phyloP scores from a whole-genome alignment of 2,329 filamentous ascomycete species.

The Trichoderma endophyticum region DNA sequence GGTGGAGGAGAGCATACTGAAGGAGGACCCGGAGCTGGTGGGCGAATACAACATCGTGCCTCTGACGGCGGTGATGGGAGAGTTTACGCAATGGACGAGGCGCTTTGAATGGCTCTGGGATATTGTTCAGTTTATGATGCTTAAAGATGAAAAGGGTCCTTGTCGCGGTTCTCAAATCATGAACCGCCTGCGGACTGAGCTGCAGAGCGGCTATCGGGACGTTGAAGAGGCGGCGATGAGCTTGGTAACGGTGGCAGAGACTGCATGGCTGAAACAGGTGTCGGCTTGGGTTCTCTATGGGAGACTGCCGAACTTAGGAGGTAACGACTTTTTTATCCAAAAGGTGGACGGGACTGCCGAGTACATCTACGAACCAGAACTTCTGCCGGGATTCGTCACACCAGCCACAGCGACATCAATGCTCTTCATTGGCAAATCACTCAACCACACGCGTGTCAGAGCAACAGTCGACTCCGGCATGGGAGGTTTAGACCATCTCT shows the following conservation, averaged over 20 bases:
- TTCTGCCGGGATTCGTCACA: conserved; percentile 79
- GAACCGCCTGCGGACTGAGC: conserved; percentile 68
- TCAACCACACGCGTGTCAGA: conserved; percentile 73
- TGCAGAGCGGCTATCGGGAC: conserved; percentile 85
- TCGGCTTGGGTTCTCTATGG: conserved; percentile 91
- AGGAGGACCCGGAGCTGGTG: conserved; percentile 72
- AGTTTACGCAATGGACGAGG: conserved; percentile 85
- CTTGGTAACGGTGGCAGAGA: conserved; percentile 76
- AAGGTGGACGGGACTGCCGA: conserved; percentile 42
- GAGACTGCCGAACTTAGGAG: conserved; percentile 71
- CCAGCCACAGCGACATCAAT: conserved; percentile 73
- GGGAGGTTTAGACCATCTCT: conserved; percentile 57
- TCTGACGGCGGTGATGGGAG: conserved; percentile 74
- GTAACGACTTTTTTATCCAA: conserved; percentile 83
- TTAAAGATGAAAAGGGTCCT: conserved; percentile 33
- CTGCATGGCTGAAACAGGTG: conserved; percentile 85
- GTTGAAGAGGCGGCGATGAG: conserved; percentile 73
- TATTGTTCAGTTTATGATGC: conserved; percentile 65
- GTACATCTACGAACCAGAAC: conserved; percentile 54
- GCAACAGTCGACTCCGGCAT: conserved; percentile 44
- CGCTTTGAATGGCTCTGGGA: conserved; percentile 84
- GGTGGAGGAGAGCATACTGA: conserved; percentile 76
- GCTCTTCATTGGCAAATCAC: conserved; percentile 83
- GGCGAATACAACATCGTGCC: conserved; percentile 94
- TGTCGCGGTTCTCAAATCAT: conserved; percentile 73